A percentile compares a stretch with the other conserved stretches of the same genome.
These are phyloP conservation scores for Tricholoma saponaceum DNA, from an alignment of 768 basidiomycete species.

Conservation along the genomic window DNA sequence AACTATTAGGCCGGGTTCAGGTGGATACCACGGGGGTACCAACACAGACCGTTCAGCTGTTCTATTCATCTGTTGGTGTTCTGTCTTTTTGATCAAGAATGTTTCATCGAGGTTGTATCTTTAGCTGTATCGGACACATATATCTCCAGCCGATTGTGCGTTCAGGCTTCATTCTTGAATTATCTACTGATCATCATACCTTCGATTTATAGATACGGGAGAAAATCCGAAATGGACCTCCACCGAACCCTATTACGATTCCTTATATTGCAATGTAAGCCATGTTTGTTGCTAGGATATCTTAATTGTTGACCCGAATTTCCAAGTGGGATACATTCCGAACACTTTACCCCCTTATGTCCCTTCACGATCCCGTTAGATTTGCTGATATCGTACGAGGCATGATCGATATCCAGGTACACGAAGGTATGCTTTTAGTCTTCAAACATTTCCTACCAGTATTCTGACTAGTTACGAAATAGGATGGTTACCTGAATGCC, in stretches of 20 bases:
- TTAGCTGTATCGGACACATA: constrained; percentile 57
- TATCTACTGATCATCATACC: background rate
- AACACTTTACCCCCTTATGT: constrained; percentile 58
- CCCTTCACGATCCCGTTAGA: constrained; percentile 56
- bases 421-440: constrained; percentile 44
- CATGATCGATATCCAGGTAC: constrained; percentile 63
- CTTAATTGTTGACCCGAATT: background rate
- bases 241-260: constrained; percentile 62
- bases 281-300: background rate
- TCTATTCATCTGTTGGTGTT: constrained; percentile 39
- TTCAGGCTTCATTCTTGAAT: background rate
- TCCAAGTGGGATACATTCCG: constrained; percentile 65
- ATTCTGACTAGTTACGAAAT: background rate
- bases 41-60: constrained; percentile 44
- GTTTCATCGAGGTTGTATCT: background rate
- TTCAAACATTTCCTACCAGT: background rate
- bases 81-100: background rate
- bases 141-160: constrained; percentile 63
- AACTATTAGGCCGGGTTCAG: constrained; percentile 49
- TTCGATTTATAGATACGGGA: constrained; percentile 41
- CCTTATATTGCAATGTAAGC: constrained; percentile 64
- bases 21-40: constrained; percentile 46
- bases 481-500: constrained; percentile 60
- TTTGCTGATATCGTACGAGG: constrained; percentile 59
- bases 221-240: constrained; percentile 66